Evolutionary conservation across 2,329 filamentous ascomycete species (phyloP), one percentile per base, ranked within the genome.

Genomic region (Arthroderma uncinatum): DNA sequence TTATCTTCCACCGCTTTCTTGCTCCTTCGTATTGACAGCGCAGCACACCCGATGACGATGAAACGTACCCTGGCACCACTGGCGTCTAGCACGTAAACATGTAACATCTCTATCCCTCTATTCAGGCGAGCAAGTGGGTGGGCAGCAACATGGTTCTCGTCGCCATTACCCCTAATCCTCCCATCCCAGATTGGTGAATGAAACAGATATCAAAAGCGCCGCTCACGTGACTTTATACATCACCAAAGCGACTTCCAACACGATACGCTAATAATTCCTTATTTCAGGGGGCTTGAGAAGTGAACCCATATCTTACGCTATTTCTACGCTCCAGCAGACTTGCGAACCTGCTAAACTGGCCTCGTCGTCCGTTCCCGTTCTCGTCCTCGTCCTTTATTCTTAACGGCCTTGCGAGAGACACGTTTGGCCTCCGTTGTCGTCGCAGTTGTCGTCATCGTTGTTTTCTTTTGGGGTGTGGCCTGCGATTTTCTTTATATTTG

Each of bases 251-350:
- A 16, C 47, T 14, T 50, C 25, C 39, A 30, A 12, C 34, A 14
- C 34, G 34, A 42, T 42, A n/a, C 39, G 39, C 39, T 36, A 36
- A 33, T 50, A 50, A 50, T 50, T 50, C 47, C 47, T 50, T 50
- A 30, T 50, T 50, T 50, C 25, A 42, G 25, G 40, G 47, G 47
- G 47, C 47, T 50, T 50, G 47, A 50, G 12, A 50, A n/a, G 25
- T 25, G 47, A 50, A 50, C 12, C 47, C 23, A 33, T n/a, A 16
- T 25, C 28, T n/a, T 19, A 50, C 47, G 47, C 47, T 50, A 50
- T 14, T 47, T 47, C 21, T 12, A 36, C 34, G 34, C 34, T 36
- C 34, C 34, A 36, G 34, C 34, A 36, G 40, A 47, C 21, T 21
- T 25, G 40, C 21, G 40, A 47, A 47, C 21, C 19, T 47, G 40